These are phyloP conservation scores for Dactylellina sp. DNA, from an alignment of 2,329 filamentous ascomycete genomes.

Conservation along the genomic window DNA sequence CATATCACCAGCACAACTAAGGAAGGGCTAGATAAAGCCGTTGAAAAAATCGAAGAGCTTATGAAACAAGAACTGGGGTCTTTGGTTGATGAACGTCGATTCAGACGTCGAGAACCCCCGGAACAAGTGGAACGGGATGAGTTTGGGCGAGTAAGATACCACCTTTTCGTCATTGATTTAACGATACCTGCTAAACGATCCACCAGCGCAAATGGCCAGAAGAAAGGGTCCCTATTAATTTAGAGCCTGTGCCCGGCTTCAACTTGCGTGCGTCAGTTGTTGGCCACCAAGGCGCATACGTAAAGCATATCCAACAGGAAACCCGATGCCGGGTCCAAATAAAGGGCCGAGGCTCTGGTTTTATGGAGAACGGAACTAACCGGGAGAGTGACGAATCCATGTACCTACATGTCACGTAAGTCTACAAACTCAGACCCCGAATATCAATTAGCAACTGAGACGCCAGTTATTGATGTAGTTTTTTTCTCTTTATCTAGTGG, in stretches of 20 bases:
- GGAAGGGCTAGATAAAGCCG: constrained; percentile 87
- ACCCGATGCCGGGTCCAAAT: constrained; percentile 97
- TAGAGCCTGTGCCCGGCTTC: constrained; percentile 93
- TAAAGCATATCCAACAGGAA: constrained; percentile 97
- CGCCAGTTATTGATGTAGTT: constrained; percentile 1
- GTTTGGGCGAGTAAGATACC: constrained; percentile 79
- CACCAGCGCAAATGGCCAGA: constrained; percentile 96
- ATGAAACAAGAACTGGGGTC: constrained; percentile 97
- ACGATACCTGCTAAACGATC: constrained; percentile 50
- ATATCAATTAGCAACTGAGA: background rate
- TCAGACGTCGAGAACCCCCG: constrained; percentile 80
- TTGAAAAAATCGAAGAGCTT: constrained; percentile 89
- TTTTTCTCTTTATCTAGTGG: constrained; percentile 69
- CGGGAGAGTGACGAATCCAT: constrained; percentile 94
- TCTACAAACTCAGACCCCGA: constrained; percentile 58
- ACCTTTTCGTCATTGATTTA: background rate
- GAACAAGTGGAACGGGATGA: constrained; percentile 89
- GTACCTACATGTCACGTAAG: constrained; percentile 94
- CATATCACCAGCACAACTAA: constrained; percentile 95
- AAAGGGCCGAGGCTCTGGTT: constrained; percentile 94
- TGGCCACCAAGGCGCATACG: constrained; percentile 91
- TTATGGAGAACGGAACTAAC: constrained; percentile 88
- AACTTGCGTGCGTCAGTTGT: constrained; percentile 97
- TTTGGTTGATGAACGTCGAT: constrained; percentile 91
- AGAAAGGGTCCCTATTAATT: constrained; percentile 88